Evolutionary conservation across 2,329 filamentous ascomycete genomes (phyloP), one percentile per base, ranked within the genome.

Genomic region (Trichoderma endophyticum): DNA sequence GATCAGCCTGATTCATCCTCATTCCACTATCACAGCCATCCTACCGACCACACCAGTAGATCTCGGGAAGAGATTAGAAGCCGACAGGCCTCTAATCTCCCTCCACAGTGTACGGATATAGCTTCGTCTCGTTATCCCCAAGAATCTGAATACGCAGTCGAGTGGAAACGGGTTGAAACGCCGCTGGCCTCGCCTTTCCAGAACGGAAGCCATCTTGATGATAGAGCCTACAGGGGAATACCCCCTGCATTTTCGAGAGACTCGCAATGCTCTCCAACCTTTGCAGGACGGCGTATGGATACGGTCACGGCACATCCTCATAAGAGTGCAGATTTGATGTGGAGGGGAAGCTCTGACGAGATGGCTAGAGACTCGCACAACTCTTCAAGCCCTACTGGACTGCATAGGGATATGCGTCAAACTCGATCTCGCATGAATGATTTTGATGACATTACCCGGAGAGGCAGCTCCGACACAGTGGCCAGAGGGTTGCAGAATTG

Each of bases 401-500:
- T 30, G 57, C 21, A 32, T 34, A 11, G n/a, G 30, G 18, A 34
- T 24, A 34, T 21, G 57, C 18, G 18, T 60, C 18, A 15, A 21
- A 34, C 28, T 6, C 57, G 32, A n/a, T 21, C 57, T 34, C n/a
- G n/a, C 28, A 60, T 60, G 18, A 60, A 34, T 24, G 21, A 8
- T n/a, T 39, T 15, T 62, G 59, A 39, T 26, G 32, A 39, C 11
- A 73, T 72, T 59, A 74, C 75, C 60, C 72, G 72, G 67, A 68
- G 68, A 51, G 51, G 8, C 26, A 43, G 57, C 24, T 48, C 63
- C 9, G 63, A 69, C 6, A n/a, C 71, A 18, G 48, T 36, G 14
- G 34, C 39, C 54, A 30, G 61, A 36, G 24, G 39, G 11, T 57
- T 57, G 39, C 54, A 48, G 15, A 51, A 51, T 3, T 61, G 28